Evolutionary conservation across 805 yeast genomes (phyloP).

Genomic region (Myxozyma neglecta): DNA sequence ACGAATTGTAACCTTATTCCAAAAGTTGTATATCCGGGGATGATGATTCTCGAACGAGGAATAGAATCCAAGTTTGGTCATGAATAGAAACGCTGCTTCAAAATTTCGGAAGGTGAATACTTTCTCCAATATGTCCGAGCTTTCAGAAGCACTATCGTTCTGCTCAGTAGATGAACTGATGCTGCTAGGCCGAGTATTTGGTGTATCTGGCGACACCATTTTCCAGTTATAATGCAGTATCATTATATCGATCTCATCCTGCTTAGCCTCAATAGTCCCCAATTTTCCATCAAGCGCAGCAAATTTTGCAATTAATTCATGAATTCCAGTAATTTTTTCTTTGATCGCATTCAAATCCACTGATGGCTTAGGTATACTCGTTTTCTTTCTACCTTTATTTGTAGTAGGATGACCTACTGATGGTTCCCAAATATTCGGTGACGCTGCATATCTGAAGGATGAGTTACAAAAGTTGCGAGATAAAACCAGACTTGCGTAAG

Average conservation of each 20-base stretch:
- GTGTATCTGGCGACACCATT: not conserved
- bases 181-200: not conserved
- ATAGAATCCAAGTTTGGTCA: constrained; percentile 21
- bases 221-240: not conserved
- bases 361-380: not conserved
- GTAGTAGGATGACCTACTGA: not conserved
- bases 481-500: too few species aligned
- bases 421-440: constrained; percentile 4
- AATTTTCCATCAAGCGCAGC: not conserved
- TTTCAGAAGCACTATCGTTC: not conserved
- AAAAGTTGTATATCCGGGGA: constrained; percentile 24
- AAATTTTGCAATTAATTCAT: not conserved
- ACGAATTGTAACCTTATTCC: constrained; percentile 12
- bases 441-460: not conserved
- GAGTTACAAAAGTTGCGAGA: not conserved
- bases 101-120: constrained; percentile 10
- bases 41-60: constrained; percentile 19
- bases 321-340: not conserved
- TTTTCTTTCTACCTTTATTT: not conserved
- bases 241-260: not conserved
- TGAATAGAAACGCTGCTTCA: constrained; percentile 25
- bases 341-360: not conserved
- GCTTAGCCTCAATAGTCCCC: not conserved
- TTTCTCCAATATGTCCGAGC: constrained; percentile 3
- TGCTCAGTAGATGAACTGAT: not conserved